Conservation (phyloP, 176 grass and related monocot species). For the Musa beccarii region DNA sequence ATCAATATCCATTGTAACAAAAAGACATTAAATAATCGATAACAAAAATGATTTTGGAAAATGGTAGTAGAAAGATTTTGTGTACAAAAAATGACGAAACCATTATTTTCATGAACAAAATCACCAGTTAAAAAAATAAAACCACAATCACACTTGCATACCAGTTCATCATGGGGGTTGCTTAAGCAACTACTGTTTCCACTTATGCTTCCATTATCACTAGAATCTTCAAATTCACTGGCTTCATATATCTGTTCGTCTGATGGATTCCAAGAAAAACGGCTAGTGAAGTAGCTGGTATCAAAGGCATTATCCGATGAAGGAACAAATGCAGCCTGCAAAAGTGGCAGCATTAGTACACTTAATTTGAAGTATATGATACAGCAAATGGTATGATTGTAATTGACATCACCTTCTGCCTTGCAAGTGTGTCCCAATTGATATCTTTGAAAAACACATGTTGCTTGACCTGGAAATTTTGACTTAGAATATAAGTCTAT, state of each 20-base stretch:
- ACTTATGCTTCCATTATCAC: constrained; percentile 92
- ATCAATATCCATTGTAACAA: background rate
- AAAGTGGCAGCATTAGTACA: constrained; percentile 18
- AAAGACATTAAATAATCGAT: constrained; percentile 8
- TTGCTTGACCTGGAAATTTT: constrained; percentile 67
- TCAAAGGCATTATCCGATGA: constrained; percentile 83
- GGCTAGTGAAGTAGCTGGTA: constrained; percentile 98
- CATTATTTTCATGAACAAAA: background rate
- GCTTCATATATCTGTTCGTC: constrained; percentile 90
- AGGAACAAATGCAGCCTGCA: constrained; percentile 95
- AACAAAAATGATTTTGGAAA: background rate
- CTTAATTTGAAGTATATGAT: background rate
- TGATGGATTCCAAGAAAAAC: constrained; percentile 96
- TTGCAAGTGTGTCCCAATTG: constrained; percentile 91
- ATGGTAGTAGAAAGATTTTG: background rate
- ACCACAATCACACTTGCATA: constrained; percentile 18
- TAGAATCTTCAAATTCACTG: constrained; percentile 80
- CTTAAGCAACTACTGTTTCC: constrained; percentile 91
- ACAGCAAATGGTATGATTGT: background rate
- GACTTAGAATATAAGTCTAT: constrained; percentile 27
- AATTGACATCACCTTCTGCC: constrained; percentile 67
- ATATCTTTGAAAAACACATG: constrained; percentile 92
- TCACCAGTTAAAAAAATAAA: background rate
- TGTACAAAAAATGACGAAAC: background rate
- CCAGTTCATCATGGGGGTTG: constrained; percentile 88